These are phyloP conservation scores for Penicillium longicatenatum DNA, from an alignment of 495 filamentous ascomycete genomes.

Conservation along the genomic window DNA sequence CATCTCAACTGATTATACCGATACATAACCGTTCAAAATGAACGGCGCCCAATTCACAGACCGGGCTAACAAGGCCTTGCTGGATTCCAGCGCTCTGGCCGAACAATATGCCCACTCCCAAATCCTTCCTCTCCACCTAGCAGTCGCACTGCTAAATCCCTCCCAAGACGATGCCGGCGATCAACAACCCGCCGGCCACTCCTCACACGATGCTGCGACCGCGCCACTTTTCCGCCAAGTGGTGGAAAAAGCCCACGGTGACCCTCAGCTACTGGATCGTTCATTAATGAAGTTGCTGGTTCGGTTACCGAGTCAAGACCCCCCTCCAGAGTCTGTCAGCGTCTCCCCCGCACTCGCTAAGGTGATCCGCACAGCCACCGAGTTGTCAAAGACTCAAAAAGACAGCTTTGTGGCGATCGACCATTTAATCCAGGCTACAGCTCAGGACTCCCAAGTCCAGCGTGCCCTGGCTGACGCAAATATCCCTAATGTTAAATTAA, in stretches of 20 bases:
- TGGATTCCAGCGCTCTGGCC: slow-evolving; percentile 80
- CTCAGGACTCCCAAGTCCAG: slow-evolving; percentile 76
- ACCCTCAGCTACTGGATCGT: slow-evolving; percentile 84
- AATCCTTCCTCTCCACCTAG: slow-evolving; percentile 84
- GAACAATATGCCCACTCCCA: slow-evolving; percentile 89
- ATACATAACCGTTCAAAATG: slow-evolving; percentile 28
- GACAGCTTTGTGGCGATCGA: slow-evolving; percentile 93
- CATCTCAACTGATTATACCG: slow-evolving; percentile 14
- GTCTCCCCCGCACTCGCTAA: slow-evolving; percentile 79
- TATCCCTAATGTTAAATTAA: slow-evolving; percentile 84
- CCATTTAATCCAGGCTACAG: slow-evolving; percentile 82
- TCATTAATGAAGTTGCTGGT: slow-evolving; percentile 89
- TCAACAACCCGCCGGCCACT: slow-evolving; percentile 62
- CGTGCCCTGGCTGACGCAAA: slow-evolving; percentile 79
- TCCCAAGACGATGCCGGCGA: slow-evolving; percentile 75
- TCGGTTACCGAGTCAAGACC: slow-evolving; percentile 88
- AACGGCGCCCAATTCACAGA: slow-evolving; percentile 78
- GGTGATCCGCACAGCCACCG: slow-evolving; percentile 77
- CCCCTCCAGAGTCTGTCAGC: slow-evolving; percentile 83
- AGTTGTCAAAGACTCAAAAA: slow-evolving; percentile 94
- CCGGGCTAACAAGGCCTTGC: slow-evolving; percentile 81
- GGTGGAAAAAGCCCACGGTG: slow-evolving; percentile 89
- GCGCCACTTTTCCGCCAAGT: slow-evolving; percentile 88
- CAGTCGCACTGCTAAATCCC: slow-evolving; percentile 84
- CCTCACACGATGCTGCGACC: slow-evolving; percentile 56